A percentile compares a stretch with the other conserved stretches of the same genome.
These are phyloP conservation scores for Yarrowia yakushimensis DNA, from an alignment of 805 yeast species.

Conservation along the genomic window DNA sequence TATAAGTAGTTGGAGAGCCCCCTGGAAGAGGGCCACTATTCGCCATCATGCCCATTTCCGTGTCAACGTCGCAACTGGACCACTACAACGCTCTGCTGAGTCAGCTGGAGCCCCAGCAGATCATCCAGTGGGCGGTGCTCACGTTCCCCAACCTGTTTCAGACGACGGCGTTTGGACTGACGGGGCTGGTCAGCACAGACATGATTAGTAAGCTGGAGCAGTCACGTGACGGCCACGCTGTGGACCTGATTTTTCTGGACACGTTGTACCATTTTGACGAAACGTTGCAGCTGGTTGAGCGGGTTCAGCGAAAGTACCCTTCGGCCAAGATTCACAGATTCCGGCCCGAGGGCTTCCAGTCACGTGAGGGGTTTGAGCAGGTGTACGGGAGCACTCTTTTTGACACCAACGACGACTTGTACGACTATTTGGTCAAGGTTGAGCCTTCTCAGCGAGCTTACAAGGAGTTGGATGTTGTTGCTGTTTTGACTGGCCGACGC, in stretches of 20 bases:
- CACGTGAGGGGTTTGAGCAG: constrained; percentile 60
- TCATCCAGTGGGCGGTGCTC: constrained; percentile 75
- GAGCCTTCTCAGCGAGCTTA: constrained; percentile 91
- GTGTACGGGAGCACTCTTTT: constrained; percentile 75
- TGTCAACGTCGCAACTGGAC: constrained; percentile 54
- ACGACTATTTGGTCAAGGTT: constrained; percentile 85
- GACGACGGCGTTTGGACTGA: constrained; percentile 92
- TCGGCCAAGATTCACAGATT: constrained; percentile 55
- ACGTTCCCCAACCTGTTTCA: constrained; percentile 82
- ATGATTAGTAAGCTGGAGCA: constrained; percentile 58
- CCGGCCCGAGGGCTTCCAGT: constrained; percentile 56
- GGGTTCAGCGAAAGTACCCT: constrained; percentile 56
- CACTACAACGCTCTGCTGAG: constrained; percentile 63
- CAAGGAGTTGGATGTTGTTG: constrained; percentile 63
- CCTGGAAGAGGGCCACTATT: background rate
- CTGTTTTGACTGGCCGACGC: constrained; percentile 89
- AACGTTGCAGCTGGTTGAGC: constrained; percentile 68
- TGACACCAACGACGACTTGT: constrained; percentile 75
- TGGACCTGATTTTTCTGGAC: constrained; percentile 81
- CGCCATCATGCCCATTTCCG: constrained; percentile 30
- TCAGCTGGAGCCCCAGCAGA: constrained; percentile 61
- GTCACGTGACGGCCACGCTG: constrained; percentile 38
- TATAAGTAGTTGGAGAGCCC: background rate
- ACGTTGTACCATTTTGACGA: constrained; percentile 95
- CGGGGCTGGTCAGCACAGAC: constrained; percentile 85